phyloP scores from a whole-genome alignment of 495 filamentous ascomycete species.

The Penicillium cosmopolitanum region DNA sequence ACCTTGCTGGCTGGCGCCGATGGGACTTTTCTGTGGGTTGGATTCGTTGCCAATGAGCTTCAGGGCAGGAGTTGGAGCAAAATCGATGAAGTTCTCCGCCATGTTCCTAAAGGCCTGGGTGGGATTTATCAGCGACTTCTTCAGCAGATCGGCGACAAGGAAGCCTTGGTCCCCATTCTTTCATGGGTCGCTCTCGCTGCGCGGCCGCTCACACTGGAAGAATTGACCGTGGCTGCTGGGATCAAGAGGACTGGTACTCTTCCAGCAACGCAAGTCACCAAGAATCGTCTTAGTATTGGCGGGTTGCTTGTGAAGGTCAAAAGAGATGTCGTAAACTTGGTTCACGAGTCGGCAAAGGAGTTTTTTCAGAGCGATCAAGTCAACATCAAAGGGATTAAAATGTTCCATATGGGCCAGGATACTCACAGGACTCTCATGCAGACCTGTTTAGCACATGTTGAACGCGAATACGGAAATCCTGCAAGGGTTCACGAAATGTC shows the following conservation, averaged over 20 bases:
- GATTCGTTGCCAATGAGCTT: conserved; percentile 44
- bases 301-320: conserved; percentile 24
- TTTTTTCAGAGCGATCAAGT: conserved; percentile 28
- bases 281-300: conserved; percentile 14
- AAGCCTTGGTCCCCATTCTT: conserved; percentile 24
- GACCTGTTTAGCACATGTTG: conserved; percentile 29
- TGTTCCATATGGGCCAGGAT: conserved; percentile 28
- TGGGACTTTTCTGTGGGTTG: conserved; percentile 43
- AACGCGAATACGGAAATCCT: conserved; percentile 19
- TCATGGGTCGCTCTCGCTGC: conserved; percentile 32
- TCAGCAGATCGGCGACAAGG: conserved; percentile 22
- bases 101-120: conserved; percentile 26
- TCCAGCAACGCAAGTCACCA: conserved; percentile 11
- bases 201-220: conserved; percentile 27
- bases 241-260: conserved; percentile 11
- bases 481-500: not conserved
- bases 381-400: conserved; percentile 31
- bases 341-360: conserved; percentile 33
- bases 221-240: conserved; percentile 24
- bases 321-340: conserved; percentile 25
- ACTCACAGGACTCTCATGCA: conserved; percentile 31
- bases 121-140: conserved; percentile 28
- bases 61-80: conserved; percentile 25
- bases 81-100: conserved; percentile 16
- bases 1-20: conserved; percentile 38